These are phyloP conservation scores for Trametes sp. DNA, from an alignment of 1,284 basidiomycete species.

Conservation along the genomic window DNA sequence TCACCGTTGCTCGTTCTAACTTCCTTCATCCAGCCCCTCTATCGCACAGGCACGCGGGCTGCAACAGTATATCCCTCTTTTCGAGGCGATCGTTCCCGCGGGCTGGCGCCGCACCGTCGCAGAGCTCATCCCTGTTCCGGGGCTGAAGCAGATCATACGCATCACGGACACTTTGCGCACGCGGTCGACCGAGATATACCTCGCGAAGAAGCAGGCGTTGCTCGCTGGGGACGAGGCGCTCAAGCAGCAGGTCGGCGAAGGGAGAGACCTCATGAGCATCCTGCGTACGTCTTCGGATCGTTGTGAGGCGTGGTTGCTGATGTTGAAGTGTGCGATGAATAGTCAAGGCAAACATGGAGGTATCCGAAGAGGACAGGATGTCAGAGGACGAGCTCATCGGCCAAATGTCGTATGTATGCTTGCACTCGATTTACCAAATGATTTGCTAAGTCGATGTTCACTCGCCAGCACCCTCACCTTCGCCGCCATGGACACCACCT, in stretches of 20 bases:
- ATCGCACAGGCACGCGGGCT: neutral
- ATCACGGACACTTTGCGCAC: constrained; percentile 32
- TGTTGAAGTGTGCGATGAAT: neutral
- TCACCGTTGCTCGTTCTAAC: neutral
- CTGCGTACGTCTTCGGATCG: constrained; percentile 32
- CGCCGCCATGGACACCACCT: constrained; percentile 40
- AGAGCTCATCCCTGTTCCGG: constrained; percentile 25
- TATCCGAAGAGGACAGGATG: constrained; percentile 36
- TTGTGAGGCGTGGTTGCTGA: constrained; percentile 30
- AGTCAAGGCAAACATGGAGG: constrained; percentile 41
- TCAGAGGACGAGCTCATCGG: constrained; percentile 26
- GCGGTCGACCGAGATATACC: constrained; percentile 28
- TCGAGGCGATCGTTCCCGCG: constrained; percentile 10
- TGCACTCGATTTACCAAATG: neutral
- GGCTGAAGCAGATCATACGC: constrained; percentile 24
- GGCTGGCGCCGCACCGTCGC: constrained; percentile 17
- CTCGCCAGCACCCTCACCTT: constrained; percentile 36
- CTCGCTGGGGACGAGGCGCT: constrained; percentile 26
- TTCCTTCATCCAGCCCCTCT: neutral
- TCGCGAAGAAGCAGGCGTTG: constrained; percentile 33
- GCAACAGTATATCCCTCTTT: constrained; percentile 11
- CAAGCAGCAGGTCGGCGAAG: constrained; percentile 29
- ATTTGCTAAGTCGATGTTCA: too few relatives aligned
- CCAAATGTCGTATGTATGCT: constrained; percentile 25
- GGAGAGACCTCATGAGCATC: constrained; percentile 38